Percentiles rank a stretch among this genome's conserved stretches.
Conservation (phyloP, 202 grass and related monocot species). For the Setaria italica region DNA sequence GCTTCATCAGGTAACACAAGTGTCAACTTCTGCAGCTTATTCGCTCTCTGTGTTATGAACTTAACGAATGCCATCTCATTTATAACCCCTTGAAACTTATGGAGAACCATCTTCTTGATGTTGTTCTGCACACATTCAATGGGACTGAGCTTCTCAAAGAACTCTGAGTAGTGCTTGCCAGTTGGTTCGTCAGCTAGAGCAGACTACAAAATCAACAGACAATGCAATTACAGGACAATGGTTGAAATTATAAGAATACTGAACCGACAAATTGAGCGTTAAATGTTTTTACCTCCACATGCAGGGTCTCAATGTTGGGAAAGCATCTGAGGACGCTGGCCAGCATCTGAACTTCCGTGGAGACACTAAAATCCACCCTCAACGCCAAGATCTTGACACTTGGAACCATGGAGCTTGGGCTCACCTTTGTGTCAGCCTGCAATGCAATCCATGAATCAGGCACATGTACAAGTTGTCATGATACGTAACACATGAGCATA, state of each 20-base stretch:
- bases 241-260: not conserved
- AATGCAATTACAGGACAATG: not conserved
- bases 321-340: slow-evolving; percentile 17
- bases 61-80: slow-evolving; percentile 41
- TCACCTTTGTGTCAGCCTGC: slow-evolving; percentile 46
- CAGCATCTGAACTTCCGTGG: not conserved
- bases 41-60: slow-evolving; percentile 12
- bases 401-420: slow-evolving; percentile 29
- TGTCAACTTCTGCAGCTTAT: not conserved
- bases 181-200: not conserved
- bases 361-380: not conserved
- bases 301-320: not conserved
- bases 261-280: not conserved
- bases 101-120: slow-evolving; percentile 39
- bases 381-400: slow-evolving; percentile 11
- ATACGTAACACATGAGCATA: not conserved
- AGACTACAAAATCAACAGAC: slow-evolving; percentile 25
- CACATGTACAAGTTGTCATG: not conserved
- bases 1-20: not conserved
- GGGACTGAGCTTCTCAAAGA: slow-evolving; percentile 21
- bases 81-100: not conserved
- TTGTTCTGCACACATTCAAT: slow-evolving; percentile 15
- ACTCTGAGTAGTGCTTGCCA: slow-evolving; percentile 17
- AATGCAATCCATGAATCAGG: not conserved
- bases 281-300: slow-evolving; percentile 11